Conservation (phyloP, 2,329 filamentous ascomycete species). For the Lasiodiplodia hormozganensis region DNA sequence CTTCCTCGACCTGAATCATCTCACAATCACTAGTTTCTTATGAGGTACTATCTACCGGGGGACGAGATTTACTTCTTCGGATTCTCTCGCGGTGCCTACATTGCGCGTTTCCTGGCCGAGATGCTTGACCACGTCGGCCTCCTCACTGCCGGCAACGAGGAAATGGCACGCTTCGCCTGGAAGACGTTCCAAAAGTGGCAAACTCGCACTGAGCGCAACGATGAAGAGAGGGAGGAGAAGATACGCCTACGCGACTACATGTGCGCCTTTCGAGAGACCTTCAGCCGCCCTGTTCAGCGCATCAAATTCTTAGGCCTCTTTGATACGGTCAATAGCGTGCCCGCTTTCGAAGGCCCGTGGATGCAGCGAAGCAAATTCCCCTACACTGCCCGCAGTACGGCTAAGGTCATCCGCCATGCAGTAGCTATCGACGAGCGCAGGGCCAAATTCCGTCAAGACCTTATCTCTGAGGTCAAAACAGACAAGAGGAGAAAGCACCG, state of each 20-base stretch:
- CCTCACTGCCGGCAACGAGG: conserved; percentile 81
- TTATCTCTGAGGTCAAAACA: conserved; percentile 60
- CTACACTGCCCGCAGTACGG: conserved; percentile 64
- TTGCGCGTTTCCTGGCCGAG: conserved; percentile 67
- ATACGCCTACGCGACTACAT: conserved; percentile 75
- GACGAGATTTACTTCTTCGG: conserved; percentile 59
- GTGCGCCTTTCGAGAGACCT: conserved; percentile 81
- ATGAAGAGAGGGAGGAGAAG: conserved; percentile 58
- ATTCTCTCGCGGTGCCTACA: conserved; percentile 59
- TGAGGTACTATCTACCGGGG: conserved; percentile 56
- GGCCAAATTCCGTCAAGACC: conserved; percentile 74
- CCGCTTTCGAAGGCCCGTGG: conserved; percentile 75
- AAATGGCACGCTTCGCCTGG: conserved; percentile 85
- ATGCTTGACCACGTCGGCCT: conserved; percentile 86
- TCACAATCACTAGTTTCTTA: conserved; percentile 48
- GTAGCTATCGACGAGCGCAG: conserved; percentile 75
- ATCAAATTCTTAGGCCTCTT: conserved; percentile 82
- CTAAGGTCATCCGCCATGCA: conserved; percentile 69
- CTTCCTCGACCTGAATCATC: conserved; percentile 62
- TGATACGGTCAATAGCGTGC: conserved; percentile 82
- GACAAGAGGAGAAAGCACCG: conserved; percentile 38
- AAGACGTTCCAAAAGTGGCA: conserved; percentile 81
- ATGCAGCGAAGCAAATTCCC: conserved; percentile 82
- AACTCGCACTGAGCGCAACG: conserved; percentile 56
- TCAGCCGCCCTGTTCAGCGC: conserved; percentile 74